Evolutionary conservation across 1,284 basidiomycete genomes (phyloP).

Genomic region (Malassezia globosa): DNA sequence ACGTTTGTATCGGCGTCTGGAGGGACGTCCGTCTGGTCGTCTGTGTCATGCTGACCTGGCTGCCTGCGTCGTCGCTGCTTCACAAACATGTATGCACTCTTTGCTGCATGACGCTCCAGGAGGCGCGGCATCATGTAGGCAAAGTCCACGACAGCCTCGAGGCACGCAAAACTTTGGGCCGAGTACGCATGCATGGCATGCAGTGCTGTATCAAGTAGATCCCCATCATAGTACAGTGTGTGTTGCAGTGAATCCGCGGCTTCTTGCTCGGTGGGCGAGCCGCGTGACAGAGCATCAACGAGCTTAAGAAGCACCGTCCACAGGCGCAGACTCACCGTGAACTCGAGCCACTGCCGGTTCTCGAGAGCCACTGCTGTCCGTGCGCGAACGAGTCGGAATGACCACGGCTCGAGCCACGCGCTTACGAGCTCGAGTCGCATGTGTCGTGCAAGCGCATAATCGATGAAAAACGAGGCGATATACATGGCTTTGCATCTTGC

Average conservation of each 20-base stretch:
- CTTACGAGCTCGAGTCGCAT: conserved; percentile 33
- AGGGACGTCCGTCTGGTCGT: too few relatives aligned
- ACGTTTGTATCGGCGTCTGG: conserved; percentile 20
- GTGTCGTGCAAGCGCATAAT: conserved; percentile 35
- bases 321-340: conserved; percentile 33
- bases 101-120: conserved; percentile 37
- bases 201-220: conserved; percentile 33
- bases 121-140: conserved; percentile 37
- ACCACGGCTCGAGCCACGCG: conserved; percentile 42
- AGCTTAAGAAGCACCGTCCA: conserved; percentile 41
- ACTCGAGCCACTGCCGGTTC: conserved; percentile 38
- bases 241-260: conserved; percentile 38
- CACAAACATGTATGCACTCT: conserved; percentile 41
- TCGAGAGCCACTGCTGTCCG: conserved; percentile 32
- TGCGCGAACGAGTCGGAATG: conserved; percentile 36
- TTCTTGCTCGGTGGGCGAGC: conserved; percentile 24
- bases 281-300: conserved; percentile 34
- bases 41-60: too few relatives aligned
- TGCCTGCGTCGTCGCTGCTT: conserved; percentile 24
- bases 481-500: conserved; percentile 40
- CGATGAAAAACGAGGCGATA: conserved; percentile 39
- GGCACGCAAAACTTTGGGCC: conserved; percentile 38
- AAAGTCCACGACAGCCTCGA: conserved; percentile 37
- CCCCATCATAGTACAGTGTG: conserved; percentile 40
- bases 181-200: conserved; percentile 33